Evolutionary conservation across 441 rosid genomes (phyloP).

Genomic region (Breynia disticha): DNA sequence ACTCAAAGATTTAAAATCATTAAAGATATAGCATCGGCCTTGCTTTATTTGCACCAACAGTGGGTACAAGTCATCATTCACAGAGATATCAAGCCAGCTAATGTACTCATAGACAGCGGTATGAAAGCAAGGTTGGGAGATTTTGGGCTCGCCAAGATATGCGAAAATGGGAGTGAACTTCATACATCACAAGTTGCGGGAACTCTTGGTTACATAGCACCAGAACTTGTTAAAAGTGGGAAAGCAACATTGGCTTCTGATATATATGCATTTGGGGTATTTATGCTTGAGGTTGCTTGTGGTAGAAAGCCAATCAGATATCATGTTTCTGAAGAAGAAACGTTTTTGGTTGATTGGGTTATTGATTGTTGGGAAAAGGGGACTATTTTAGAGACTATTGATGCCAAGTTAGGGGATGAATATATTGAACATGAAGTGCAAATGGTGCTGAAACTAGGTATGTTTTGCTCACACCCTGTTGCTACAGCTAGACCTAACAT

Average conservation of each 20-base stretch:
- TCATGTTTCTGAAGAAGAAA: conserved; percentile 16
- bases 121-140: conserved; percentile 32
- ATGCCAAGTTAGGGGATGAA: conserved; percentile 33
- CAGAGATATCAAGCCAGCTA: conserved; percentile 30
- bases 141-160: conserved; percentile 29
- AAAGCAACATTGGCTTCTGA: conserved; percentile 54
- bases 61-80: conserved; percentile 37
- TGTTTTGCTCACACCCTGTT: conserved; percentile 28
- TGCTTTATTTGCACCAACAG: conserved; percentile 31
- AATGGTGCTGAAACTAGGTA: conserved; percentile 45
- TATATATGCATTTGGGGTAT: conserved; percentile 7
- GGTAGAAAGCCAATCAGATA: conserved; percentile 51
- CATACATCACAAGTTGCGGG: conserved; percentile 24
- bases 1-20: conserved; percentile 22
- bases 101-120: conserved; percentile 22
- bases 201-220: conserved; percentile 35
- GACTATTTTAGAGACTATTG: conserved; percentile 25
- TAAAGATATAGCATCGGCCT: conserved; percentile 25
- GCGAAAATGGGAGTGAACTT: conserved; percentile 20
- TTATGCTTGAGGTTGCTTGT: conserved; percentile 53
- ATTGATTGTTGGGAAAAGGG: conserved; percentile 36
- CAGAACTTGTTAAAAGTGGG: conserved; percentile 39
- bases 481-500: conserved; percentile 39
- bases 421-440: conserved; percentile 37
- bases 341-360: conserved; percentile 45